These are phyloP conservation scores for Xylariaceae sp. DNA, from an alignment of 2,329 filamentous ascomycete genomes.

Conservation along the genomic window DNA sequence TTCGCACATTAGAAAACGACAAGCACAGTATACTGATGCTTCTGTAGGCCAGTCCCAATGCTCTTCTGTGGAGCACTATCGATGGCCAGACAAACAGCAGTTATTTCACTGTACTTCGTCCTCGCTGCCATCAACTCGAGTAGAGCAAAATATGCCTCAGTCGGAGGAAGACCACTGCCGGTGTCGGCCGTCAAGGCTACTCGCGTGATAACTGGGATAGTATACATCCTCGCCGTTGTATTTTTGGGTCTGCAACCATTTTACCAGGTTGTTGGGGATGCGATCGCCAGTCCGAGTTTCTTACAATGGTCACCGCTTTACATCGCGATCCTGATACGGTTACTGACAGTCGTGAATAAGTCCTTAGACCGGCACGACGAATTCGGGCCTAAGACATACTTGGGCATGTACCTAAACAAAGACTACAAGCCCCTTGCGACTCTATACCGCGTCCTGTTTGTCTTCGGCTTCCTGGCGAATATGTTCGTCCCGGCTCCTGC, in stretches of 20 bases:
- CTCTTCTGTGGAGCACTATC: neutral
- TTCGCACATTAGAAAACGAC: neutral
- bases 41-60: neutral
- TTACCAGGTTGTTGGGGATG: too few relatives aligned
- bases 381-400: neutral
- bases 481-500: neutral
- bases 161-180: neutral
- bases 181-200: neutral
- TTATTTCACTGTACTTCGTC: neutral
- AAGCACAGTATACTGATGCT: neutral
- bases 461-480: neutral
- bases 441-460: neutral
- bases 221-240: neutral
- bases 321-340: neutral
- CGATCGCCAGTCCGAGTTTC: neutral
- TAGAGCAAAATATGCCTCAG: neutral
- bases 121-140: neutral
- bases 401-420: neutral
- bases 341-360: neutral
- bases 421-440: neutral
- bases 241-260: too few relatives aligned
- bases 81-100: neutral
- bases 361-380: neutral
- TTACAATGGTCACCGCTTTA: neutral
- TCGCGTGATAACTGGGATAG: neutral